phyloP scores from a whole-genome alignment of 176 grass and related monocot species.

The Triticum dicoccoides region DNA sequence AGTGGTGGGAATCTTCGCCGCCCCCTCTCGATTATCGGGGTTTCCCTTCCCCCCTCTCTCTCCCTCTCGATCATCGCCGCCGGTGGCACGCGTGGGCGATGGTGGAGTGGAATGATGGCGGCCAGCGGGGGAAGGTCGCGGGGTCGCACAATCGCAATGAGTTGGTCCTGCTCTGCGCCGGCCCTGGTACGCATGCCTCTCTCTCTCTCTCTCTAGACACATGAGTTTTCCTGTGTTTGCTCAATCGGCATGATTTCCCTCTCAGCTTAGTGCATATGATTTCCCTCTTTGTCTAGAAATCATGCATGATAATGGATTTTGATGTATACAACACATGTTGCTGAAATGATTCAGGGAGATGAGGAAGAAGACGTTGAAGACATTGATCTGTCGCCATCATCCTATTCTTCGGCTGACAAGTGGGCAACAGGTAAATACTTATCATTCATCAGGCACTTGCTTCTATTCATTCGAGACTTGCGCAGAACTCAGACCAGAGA shows the following conservation, averaged over 20 bases:
- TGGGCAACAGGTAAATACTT: slow-evolving; percentile 72
- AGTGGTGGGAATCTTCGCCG: not conserved
- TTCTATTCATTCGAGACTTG: not conserved
- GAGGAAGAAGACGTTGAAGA: slow-evolving; percentile 76
- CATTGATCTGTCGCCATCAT: slow-evolving; percentile 2
- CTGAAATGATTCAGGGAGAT: slow-evolving; percentile 82
- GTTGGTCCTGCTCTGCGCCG: too few relatives aligned
- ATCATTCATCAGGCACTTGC: not conserved
- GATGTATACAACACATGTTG: slow-evolving; percentile 16
- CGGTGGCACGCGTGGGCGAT: too few relatives aligned
- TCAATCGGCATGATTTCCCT: not conserved
- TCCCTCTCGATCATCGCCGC: too few relatives aligned
- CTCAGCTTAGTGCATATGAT: not conserved
- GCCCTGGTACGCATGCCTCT: too few relatives aligned
- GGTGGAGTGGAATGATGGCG: too few relatives aligned
- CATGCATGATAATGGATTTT: not conserved
- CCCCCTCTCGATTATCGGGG: too few relatives aligned
- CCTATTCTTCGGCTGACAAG: slow-evolving; percentile 34
- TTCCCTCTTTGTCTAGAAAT: not conserved
- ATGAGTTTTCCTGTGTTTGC: not conserved
- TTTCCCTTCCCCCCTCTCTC: too few relatives aligned
- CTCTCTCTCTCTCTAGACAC: not conserved
- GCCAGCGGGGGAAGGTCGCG: too few relatives aligned
- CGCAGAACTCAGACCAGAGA: too few relatives aligned
- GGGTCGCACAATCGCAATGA: too few relatives aligned